These are phyloP conservation scores for Cyberlindnera galapagoensis DNA, from an alignment of 805 yeast genomes.

Conservation along the genomic window DNA sequence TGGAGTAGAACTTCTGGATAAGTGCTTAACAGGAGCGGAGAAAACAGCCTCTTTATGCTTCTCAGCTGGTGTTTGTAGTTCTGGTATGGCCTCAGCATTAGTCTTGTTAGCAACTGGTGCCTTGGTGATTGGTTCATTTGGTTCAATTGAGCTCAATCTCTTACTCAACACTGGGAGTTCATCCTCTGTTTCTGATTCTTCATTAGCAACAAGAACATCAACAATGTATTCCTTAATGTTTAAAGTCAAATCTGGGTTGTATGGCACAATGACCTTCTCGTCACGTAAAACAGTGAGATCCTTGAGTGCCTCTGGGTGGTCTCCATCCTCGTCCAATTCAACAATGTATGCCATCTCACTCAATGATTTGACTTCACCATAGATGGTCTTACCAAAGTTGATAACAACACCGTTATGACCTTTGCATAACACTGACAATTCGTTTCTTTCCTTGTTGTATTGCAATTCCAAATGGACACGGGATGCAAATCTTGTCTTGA, in stretches of 20 bases:
- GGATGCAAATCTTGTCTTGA: constrained; percentile 52
- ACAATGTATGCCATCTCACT: constrained; percentile 21
- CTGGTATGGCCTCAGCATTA: neutral
- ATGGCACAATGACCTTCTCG: constrained; percentile 63
- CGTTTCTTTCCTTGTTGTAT: constrained; percentile 33
- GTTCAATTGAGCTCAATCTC: constrained; percentile 13
- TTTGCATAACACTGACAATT: constrained; percentile 55
- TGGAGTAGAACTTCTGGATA: constrained; percentile 11
- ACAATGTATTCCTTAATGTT: constrained; percentile 67
- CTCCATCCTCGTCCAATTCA: constrained; percentile 6
- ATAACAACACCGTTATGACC: constrained; percentile 81
- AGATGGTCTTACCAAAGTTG: constrained; percentile 46
- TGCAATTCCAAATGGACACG: constrained; percentile 55
- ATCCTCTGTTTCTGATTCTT: constrained; percentile 36
- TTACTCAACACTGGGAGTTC: constrained; percentile 24
- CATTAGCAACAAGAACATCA: constrained; percentile 41
- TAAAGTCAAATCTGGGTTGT: constrained; percentile 51
- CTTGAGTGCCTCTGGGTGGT: constrained; percentile 12
- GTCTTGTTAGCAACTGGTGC: neutral
- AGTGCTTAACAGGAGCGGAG: constrained; percentile 8
- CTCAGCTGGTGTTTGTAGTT: constrained; percentile 6
- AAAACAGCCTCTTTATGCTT: constrained; percentile 3
- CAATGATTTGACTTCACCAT: constrained; percentile 23
- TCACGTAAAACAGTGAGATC: constrained; percentile 50
- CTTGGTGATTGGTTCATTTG: constrained; percentile 10